Evolutionary conservation across 441 rosid genomes (phyloP).

Genomic region (Pelargonium australe): DNA sequence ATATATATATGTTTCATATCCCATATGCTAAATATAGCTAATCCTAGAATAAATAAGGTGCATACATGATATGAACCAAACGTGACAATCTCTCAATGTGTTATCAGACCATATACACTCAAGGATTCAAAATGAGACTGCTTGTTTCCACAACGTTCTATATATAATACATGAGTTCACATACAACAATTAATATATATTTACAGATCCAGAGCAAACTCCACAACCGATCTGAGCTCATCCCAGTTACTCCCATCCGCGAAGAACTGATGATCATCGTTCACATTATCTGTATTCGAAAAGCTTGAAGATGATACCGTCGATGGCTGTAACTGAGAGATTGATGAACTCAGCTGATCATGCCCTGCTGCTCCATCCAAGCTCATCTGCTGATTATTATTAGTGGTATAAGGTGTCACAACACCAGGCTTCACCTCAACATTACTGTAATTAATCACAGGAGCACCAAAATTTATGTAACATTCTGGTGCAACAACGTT

Average conservation of each 20-base stretch:
- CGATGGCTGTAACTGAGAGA: slow-evolving; percentile 24
- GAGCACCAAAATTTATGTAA: slow-evolving; percentile 46
- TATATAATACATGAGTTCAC: too few relatives aligned
- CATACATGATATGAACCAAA: too few relatives aligned
- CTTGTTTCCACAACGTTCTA: too few relatives aligned
- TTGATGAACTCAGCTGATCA: slow-evolving; percentile 22
- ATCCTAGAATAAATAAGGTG: too few relatives aligned
- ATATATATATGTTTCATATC: too few relatives aligned
- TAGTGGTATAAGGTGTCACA: not conserved
- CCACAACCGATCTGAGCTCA: slow-evolving; percentile 69
- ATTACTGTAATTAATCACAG: slow-evolving; percentile 17
- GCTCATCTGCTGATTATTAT: not conserved
- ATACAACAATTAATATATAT: not conserved
- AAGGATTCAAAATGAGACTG: too few relatives aligned
- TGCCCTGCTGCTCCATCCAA: not conserved
- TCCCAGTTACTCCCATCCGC: slow-evolving; percentile 51
- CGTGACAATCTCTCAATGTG: too few relatives aligned
- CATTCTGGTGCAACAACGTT: slow-evolving; percentile 24
- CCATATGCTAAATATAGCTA: too few relatives aligned
- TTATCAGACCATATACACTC: too few relatives aligned
- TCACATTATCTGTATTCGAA: slow-evolving; percentile 19
- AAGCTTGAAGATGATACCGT: slow-evolving; percentile 34
- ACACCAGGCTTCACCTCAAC: slow-evolving; percentile 26
- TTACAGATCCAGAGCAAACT: slow-evolving; percentile 44
- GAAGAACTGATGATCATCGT: slow-evolving; percentile 23